Evolutionary conservation across 2,329 filamentous ascomycete species (phyloP).

Genomic region (Alternaria metachromatica): DNA sequence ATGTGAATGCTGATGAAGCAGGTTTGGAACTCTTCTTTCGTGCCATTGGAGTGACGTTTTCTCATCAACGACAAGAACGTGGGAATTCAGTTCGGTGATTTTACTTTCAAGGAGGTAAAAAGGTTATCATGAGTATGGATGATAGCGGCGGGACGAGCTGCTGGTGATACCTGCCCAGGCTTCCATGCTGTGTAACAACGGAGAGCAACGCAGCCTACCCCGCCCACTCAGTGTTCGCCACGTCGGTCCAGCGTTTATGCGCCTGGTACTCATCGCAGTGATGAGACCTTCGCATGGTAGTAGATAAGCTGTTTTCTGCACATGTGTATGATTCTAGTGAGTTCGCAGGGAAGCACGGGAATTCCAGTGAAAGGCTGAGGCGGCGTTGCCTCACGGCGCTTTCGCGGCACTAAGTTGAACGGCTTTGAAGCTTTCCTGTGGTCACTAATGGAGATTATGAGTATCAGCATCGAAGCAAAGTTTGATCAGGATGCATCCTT

Average conservation of each 20-base stretch:
- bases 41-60: background rate
- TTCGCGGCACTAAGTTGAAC: background rate
- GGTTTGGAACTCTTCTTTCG: background rate
- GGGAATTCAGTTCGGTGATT: fast-evolving
- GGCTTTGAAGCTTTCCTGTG: background rate
- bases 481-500: background rate
- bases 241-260: background rate
- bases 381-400: background rate
- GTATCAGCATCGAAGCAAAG: background rate
- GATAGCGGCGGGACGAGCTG: background rate
- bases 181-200: background rate
- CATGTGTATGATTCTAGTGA: background rate
- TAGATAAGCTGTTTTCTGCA: background rate
- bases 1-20: background rate
- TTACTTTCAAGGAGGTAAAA: too few relatives aligned
- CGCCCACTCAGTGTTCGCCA: background rate
- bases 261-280: too few relatives aligned
- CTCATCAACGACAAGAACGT: background rate
- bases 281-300: background rate
- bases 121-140: background rate
- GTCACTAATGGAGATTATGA: background rate
- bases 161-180: background rate
- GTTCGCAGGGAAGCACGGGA: background rate
- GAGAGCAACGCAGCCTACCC: background rate
- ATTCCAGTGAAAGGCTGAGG: background rate